Conservation (phyloP, 495 filamentous ascomycete genomes). For the Penicillium canariense region DNA sequence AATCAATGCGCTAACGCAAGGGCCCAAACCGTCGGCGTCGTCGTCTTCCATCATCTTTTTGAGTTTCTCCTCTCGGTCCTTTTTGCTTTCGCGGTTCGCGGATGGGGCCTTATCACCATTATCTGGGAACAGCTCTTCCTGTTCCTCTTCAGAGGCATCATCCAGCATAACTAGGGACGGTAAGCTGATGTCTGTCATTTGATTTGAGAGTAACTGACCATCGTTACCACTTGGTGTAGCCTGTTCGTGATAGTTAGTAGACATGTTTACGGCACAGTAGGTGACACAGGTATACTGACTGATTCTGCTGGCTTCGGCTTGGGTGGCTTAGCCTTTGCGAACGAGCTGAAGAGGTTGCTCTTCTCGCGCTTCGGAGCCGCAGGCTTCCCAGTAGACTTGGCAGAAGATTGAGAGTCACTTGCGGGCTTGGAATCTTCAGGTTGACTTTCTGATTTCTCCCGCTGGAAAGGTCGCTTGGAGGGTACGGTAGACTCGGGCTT, state of each 20-base stretch:
- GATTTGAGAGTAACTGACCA: slow-evolving; percentile 33
- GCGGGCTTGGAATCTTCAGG: slow-evolving; percentile 28
- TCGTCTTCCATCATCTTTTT: slow-evolving; percentile 87
- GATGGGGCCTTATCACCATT: slow-evolving; percentile 33
- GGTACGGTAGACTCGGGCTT: slow-evolving; percentile 32
- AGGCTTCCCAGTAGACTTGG: slow-evolving; percentile 36
- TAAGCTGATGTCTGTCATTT: slow-evolving; percentile 15
- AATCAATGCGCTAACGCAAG: background rate
- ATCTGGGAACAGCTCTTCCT: slow-evolving; percentile 58
- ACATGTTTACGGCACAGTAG: background rate
- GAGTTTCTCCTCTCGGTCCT: slow-evolving; percentile 70
- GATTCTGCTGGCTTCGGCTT: slow-evolving; percentile 54
- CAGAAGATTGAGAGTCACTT: slow-evolving; percentile 27
- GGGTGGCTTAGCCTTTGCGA: slow-evolving; percentile 73
- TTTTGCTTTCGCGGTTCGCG: slow-evolving; percentile 54
- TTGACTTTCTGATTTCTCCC: slow-evolving; percentile 29
- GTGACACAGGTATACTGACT: slow-evolving; percentile 26
- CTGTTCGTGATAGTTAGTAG: slow-evolving; percentile 8
- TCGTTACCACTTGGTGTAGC: slow-evolving; percentile 48
- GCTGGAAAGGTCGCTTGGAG: slow-evolving; percentile 33
- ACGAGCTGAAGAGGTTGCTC: slow-evolving; percentile 75
- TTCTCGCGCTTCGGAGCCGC: slow-evolving; percentile 58
- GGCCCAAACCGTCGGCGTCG: slow-evolving; percentile 40
- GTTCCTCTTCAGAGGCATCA: slow-evolving; percentile 73
- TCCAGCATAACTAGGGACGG: slow-evolving; percentile 32